Evolutionary conservation across 179 eudicot genomes (phyloP).

Genomic region (Camellia oleifera): DNA sequence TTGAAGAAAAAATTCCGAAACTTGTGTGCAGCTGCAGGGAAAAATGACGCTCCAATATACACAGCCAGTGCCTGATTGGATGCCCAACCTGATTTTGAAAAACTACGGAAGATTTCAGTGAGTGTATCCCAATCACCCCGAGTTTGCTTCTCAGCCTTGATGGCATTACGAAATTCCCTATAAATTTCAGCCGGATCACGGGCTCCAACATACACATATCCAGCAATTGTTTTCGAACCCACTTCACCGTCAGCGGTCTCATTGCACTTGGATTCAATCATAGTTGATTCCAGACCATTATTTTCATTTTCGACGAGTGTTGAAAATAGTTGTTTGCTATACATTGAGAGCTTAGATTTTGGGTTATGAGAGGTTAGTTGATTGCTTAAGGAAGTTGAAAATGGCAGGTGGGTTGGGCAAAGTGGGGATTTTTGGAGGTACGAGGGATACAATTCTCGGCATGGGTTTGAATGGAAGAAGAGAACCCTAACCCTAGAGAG

Average conservation of each 20-base stretch:
- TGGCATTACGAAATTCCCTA: slow-evolving; percentile 42
- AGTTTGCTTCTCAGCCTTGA: slow-evolving; percentile 19
- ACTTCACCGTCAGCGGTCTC: slow-evolving; percentile 13
- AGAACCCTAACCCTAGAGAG: slow-evolving; percentile 35
- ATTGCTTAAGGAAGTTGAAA: slow-evolving; percentile 8
- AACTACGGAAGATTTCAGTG: slow-evolving; percentile 43
- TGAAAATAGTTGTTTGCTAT: slow-evolving; percentile 20
- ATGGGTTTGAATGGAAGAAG: slow-evolving; percentile 18
- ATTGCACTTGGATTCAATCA: slow-evolving; percentile 5
- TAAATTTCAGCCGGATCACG: slow-evolving; percentile 63
- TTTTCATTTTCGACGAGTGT: slow-evolving; percentile 19
- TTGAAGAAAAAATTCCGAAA: slow-evolving; percentile 48
- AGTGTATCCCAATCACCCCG: slow-evolving; percentile 44
- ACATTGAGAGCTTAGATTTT: slow-evolving; percentile 1
- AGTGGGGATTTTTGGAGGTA: slow-evolving; percentile 7
- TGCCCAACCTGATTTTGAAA: slow-evolving; percentile 70
- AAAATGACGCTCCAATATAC: slow-evolving; percentile 73
- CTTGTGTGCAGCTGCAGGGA: slow-evolving; percentile 58
- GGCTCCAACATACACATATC: slow-evolving; percentile 30
- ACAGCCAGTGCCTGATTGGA: slow-evolving; percentile 76
- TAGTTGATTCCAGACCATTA: neutral
- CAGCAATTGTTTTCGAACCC: slow-evolving; percentile 11
- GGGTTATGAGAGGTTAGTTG: neutral
- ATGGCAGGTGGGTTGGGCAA: neutral
- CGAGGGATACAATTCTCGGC: slow-evolving; percentile 11